A percentile compares a stretch with the other conserved stretches of the same genome.
Conservation (phyloP, 2,329 filamentous ascomycete species). For the Hypoxylon sp. region DNA sequence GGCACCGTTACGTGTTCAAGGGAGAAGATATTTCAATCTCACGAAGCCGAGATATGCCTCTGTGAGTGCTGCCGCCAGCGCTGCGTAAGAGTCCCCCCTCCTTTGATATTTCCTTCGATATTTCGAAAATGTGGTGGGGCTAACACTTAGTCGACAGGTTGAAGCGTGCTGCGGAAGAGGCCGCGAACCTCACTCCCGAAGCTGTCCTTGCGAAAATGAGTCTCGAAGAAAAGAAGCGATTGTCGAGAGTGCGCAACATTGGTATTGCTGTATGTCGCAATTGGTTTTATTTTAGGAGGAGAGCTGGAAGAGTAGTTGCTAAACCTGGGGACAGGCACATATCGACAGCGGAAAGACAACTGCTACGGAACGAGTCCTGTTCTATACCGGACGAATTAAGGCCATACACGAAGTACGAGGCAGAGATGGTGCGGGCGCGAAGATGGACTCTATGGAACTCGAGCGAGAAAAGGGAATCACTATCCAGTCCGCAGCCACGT, state of each 20-base stretch:
- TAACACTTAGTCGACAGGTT: slow-evolving; percentile 54
- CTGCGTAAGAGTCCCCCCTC: slow-evolving; percentile 56
- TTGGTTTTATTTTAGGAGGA: slow-evolving; percentile 14
- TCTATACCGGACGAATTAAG: slow-evolving; percentile 97
- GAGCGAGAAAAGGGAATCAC: slow-evolving; percentile 99
- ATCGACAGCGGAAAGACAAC: slow-evolving; percentile 99
- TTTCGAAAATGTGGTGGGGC: neutral
- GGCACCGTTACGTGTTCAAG: slow-evolving; percentile 53
- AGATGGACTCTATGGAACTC: slow-evolving; percentile 99
- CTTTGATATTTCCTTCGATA: neutral
- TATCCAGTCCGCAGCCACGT: slow-evolving; percentile 97
- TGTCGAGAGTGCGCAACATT: slow-evolving; percentile 92
- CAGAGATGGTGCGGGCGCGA: slow-evolving; percentile 94
- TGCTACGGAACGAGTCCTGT: slow-evolving; percentile 94
- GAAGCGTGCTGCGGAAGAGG: slow-evolving; percentile 67
- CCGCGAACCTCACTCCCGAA: slow-evolving; percentile 68
- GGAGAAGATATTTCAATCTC: slow-evolving; percentile 59
- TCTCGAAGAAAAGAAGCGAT: slow-evolving; percentile 81
- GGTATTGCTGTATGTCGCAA: slow-evolving; percentile 84
- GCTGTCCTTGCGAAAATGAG: slow-evolving; percentile 83
- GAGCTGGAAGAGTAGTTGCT: slow-evolving; percentile 21
- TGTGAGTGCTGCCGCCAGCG: slow-evolving; percentile 54
- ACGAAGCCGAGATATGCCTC: slow-evolving; percentile 55
- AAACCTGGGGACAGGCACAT: slow-evolving; percentile 75
- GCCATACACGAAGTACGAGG: slow-evolving; percentile 97